Evolutionary conservation across 164 flowering plant genomes (phyloP), one percentile per base, ranked within the genome.

Genomic region (Magnolia changhungtana): DNA sequence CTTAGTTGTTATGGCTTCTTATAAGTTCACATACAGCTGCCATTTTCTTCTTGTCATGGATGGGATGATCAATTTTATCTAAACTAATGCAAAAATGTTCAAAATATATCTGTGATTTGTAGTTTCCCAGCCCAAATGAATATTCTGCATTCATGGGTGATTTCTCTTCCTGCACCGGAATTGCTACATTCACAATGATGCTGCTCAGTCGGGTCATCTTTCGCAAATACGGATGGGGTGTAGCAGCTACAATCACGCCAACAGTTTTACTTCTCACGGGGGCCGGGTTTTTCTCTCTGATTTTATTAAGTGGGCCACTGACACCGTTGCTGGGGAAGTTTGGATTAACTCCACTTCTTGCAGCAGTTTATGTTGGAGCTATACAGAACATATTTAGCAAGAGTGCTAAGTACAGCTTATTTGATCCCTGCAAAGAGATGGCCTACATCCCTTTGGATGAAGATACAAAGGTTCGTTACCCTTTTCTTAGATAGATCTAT

Each of bases 51-150:
- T 76, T 51, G 2, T 27, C 37, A 31, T 76, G 45, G 45, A 37
- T 3, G 45, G 7, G 45, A 37, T 37, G 45, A 37, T 4, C 45
- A 37, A 37, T 37, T 37, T 37, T 37, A 37, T 37, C 45, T 37
- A 37, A 37, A 37, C 45, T 37, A 37, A 37, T 37, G 45, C 45
- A 37, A 4, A 37, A 37, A 37, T 37, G 45, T 37, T 37, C 7
- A 37, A 37, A 37, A 37, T 37, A 37, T 37, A 16, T 13, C 7
- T n/a, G 27, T 51, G 16, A 55, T 66, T n/a, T 72, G 72, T 45
- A 81, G 83, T 81, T 81, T 68, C 83, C 83, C 14, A 81, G 80
- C 74, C 83, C 83, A n/a, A 81, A 81, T 72, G 83, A 81, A 72
- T 81, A 81, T 74, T 81, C 83, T 50, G 45, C 83, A 21, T 81